Base-by-base conservation (phyloP, 495 filamentous ascomycete genomes). In the Podospora fimiseda region DNA sequence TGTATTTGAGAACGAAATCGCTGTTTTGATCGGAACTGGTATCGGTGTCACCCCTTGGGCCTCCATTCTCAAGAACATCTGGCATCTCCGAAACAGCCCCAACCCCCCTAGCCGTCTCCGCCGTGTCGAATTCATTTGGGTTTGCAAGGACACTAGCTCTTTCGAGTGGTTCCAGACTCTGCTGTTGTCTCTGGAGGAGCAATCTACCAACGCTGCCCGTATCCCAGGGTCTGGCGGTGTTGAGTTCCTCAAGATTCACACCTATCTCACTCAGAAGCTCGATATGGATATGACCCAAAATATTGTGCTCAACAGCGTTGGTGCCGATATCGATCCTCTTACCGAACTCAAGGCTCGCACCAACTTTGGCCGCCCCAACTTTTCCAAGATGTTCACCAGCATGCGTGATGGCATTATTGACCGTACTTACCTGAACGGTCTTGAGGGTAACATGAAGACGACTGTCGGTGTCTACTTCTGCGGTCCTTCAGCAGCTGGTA, bases 141-240 rank as follows among this genome's bases (percentile, higher is more conserved):
- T 97, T 50, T 97, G 94, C 79, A 94, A 86, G 67, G 92, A 98
- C 61, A 97, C 90, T 2, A 82, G 77, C 36, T 96, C 92, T 1
- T 98, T 98, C 66, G 93, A 97, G 73, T 98, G 93, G 93, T 98
- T 98, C 74, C 94, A 98, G 67, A 85, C 85, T 9, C 85, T 98
- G 3, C 81, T 98, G 9, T 88, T 86, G 4, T 91, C 87, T 0
- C 85, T 99, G n/a, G 93, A 99, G 63, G 74, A 82, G 27, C 93
- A 99, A 63, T 87, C 83, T 33, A 78, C 84, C 45, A 78, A 79
- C 43, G 80, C 81, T 0, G 87, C 87, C 22, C 71, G 70, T 42
- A 73, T 77, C 9, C 78, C 79, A 39, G 85, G 88, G 37, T 78
- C 77, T 24, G 71, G 75, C 41, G 81, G 80, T 24, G 74, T 83